Evolutionary conservation across 306 rosid species (phyloP).

Genomic region (Dicorynia guianensis): DNA sequence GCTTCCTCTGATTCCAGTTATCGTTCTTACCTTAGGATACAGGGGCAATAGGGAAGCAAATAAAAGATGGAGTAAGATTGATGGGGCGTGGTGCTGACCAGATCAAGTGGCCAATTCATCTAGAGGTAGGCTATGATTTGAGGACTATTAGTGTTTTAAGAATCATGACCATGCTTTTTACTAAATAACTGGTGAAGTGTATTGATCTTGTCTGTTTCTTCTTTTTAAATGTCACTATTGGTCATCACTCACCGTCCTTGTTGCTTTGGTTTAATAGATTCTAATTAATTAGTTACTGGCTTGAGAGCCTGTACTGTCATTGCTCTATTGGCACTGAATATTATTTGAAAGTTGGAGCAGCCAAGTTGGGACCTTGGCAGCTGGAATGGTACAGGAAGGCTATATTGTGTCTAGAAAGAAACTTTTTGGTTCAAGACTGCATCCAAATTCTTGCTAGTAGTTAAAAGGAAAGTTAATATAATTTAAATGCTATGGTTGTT

Average conservation of each 20-base stretch:
- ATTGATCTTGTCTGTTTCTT: constrained; percentile 18
- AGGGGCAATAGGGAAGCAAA: constrained; percentile 89
- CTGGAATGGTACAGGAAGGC: not conserved
- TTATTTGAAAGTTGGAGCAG: not conserved
- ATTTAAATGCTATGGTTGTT: constrained; percentile 5
- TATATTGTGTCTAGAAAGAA: constrained; percentile 10
- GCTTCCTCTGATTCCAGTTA: constrained; percentile 41
- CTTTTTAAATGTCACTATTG: constrained; percentile 9
- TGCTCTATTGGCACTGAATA: constrained; percentile 13
- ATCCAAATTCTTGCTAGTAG: constrained; percentile 3
- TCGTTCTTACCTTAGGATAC: constrained; percentile 69
- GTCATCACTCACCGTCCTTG: constrained; percentile 12
- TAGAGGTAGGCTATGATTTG: constrained; percentile 68
- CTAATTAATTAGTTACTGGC: constrained; percentile 2
- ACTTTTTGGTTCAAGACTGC: not conserved
- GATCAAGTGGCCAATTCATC: constrained; percentile 88
- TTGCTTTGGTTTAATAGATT: constrained; percentile 8
- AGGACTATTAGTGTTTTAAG: constrained; percentile 27
- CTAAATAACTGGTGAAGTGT: constrained; percentile 5
- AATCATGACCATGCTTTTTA: constrained; percentile 10
- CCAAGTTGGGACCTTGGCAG: not conserved
- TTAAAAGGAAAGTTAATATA: constrained; percentile 9
- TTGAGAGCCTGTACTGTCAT: constrained; percentile 28
- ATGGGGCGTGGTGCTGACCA: constrained; percentile 98
- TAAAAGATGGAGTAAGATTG: constrained; percentile 88